phyloP scores from a whole-genome alignment of 768 basidiomycete genomes.

The Pleurotus sapidus region DNA sequence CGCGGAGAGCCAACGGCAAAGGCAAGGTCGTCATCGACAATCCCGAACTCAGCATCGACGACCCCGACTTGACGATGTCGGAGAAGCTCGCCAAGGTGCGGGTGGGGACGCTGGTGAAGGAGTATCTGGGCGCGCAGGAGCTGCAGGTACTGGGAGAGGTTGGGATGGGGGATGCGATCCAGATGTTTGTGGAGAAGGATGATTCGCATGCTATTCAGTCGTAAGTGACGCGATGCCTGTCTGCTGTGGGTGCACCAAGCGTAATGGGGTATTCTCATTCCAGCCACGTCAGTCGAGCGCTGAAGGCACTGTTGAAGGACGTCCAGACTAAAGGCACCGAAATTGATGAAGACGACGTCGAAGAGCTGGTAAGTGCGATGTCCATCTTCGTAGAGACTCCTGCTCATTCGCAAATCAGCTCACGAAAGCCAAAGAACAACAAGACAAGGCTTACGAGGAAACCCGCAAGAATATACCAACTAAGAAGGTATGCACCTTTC shows the following conservation, averaged over 20 bases:
- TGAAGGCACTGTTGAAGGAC: conserved; percentile 64
- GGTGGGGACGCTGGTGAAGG: conserved; percentile 86
- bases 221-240: conserved; percentile 42
- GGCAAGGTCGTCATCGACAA: conserved; percentile 68
- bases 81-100: conserved; percentile 80
- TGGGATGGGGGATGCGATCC: conserved; percentile 92
- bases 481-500: conserved; percentile 33
- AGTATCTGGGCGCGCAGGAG: conserved; percentile 91
- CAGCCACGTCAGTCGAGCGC: conserved; percentile 63
- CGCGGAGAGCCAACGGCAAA: conserved; percentile 57
- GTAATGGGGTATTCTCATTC: background rate
- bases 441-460: conserved; percentile 61
- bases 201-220: conserved; percentile 88
- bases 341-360: conserved; percentile 70
- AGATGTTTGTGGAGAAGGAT: conserved; percentile 96
- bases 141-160: conserved; percentile 86
- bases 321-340: conserved; percentile 67
- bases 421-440: conserved; percentile 64
- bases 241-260: background rate
- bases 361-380: conserved; percentile 56
- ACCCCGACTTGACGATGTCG: conserved; percentile 52
- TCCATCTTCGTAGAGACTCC: background rate
- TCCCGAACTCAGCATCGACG: conserved; percentile 81
- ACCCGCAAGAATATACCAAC: conserved; percentile 33
- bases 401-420: conserved; percentile 39